These are phyloP conservation scores for Coelastrella sp. DNA, from an alignment of 139 green algal species.

Conservation along the genomic window DNA sequence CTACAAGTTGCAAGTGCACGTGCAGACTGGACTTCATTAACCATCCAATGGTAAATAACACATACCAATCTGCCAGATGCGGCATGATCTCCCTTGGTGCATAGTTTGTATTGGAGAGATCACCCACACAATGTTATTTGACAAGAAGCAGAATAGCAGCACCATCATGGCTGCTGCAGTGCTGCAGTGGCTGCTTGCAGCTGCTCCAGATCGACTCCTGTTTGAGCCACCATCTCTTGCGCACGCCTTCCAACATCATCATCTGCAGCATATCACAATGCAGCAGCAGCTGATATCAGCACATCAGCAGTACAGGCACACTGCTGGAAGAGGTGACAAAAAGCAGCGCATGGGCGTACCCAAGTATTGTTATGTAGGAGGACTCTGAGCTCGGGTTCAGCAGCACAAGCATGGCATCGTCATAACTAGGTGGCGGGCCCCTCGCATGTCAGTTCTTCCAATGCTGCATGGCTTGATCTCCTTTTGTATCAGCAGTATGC, in stretches of 20 bases:
- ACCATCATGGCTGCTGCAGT: not conserved
- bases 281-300: not conserved
- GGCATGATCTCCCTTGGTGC: no score
- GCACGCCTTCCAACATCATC: not conserved
- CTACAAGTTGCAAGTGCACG: no score
- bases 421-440: no score
- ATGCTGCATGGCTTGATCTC: no score
- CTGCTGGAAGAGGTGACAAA: not conserved
- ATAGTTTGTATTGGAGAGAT: no score
- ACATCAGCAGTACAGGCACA: not conserved
- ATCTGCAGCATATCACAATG: not conserved
- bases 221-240: conserved; percentile 15
- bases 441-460: no score
- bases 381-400: not conserved
- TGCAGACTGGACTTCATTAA: no score
- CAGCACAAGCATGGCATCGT: not conserved
- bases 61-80: no score
- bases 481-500: no score
- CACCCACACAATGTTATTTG: no score
- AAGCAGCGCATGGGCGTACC: not conserved
- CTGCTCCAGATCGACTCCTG: conserved; percentile 1
- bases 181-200: conserved; percentile 18
- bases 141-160: not conserved
- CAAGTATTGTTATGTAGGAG: not conserved
- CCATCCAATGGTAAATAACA: no score